Evolutionary conservation across 495 filamentous ascomycete genomes (phyloP).

Genomic region (Penicillium egyptiacum): DNA sequence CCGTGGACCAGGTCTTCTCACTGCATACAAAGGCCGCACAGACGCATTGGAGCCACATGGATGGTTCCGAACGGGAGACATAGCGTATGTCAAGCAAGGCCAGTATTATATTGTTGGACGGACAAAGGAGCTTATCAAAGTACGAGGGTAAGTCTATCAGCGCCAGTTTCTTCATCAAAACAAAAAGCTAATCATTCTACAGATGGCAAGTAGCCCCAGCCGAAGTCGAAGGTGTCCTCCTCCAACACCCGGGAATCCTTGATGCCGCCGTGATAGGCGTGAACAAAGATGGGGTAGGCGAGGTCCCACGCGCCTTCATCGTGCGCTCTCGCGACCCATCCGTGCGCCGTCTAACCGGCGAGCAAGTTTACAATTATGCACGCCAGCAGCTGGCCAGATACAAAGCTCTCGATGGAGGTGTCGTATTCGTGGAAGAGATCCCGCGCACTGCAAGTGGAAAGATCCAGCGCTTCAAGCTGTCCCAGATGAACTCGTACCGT

Average conservation of each 20-base stretch:
- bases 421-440: slow-evolving; percentile 70
- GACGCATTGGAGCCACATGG: slow-evolving; percentile 53
- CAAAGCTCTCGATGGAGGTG: slow-evolving; percentile 70
- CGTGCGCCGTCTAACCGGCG: slow-evolving; percentile 42
- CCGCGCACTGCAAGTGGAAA: slow-evolving; percentile 80
- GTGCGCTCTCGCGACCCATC: slow-evolving; percentile 47
- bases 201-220: slow-evolving; percentile 79
- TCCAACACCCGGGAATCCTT: slow-evolving; percentile 64
- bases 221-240: slow-evolving; percentile 76
- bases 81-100: slow-evolving; percentile 60
- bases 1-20: slow-evolving; percentile 40
- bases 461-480: slow-evolving; percentile 58
- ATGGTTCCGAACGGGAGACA: slow-evolving; percentile 80
- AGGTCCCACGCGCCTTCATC: slow-evolving; percentile 73
- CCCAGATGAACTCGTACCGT: slow-evolving; percentile 47
- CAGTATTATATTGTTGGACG: slow-evolving; percentile 74
- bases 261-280: slow-evolving; percentile 83
- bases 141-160: slow-evolving; percentile 39
- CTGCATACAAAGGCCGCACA: slow-evolving; percentile 40
- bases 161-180: not conserved
- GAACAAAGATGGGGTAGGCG: slow-evolving; percentile 54
- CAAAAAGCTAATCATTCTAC: not conserved
- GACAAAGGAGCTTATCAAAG: slow-evolving; percentile 77
- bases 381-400: slow-evolving; percentile 59
- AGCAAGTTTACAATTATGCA: slow-evolving; percentile 63